Conservation (phyloP, 495 filamentous ascomycete species). For the Penicillium cinerascens region DNA sequence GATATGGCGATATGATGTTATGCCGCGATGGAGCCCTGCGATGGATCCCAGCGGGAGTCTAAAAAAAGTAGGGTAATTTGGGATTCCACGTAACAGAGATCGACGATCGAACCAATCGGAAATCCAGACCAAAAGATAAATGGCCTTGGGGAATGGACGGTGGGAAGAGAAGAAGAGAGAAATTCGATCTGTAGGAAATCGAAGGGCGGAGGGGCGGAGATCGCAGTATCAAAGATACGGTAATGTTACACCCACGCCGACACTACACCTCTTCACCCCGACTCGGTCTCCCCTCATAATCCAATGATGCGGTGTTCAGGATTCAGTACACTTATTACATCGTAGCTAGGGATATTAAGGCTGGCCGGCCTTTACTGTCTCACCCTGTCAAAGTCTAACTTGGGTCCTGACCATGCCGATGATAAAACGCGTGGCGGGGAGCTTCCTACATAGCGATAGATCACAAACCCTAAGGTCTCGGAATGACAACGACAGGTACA, state of each 20-base stretch:
- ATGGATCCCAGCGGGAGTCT: constrained; percentile 32
- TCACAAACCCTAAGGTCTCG: constrained; percentile 27
- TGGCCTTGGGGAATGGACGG: neutral
- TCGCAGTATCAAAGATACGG: constrained; percentile 8
- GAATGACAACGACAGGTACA: constrained; percentile 5
- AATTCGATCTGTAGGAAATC: constrained; percentile 25
- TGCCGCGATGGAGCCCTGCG: constrained; percentile 21
- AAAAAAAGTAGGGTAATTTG: constrained; percentile 18
- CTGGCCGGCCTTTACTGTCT: constrained; percentile 1
- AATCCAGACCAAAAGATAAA: neutral
- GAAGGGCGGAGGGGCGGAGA: constrained; percentile 12
- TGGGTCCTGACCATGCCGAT: constrained; percentile 6
- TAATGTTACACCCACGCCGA: constrained; percentile 12
- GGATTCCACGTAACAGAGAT: constrained; percentile 12
- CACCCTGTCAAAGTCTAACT: neutral
- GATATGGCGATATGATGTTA: constrained; percentile 4
- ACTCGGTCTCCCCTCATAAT: neutral
- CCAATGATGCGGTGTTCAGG: too few species aligned
- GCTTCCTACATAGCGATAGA: constrained; percentile 19
- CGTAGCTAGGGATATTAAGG: neutral
- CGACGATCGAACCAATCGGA: constrained; percentile 18
- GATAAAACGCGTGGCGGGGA: constrained; percentile 24
- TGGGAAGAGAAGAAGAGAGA: constrained; percentile 3
- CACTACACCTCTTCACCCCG: neutral
- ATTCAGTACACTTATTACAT: too few species aligned